Evolutionary conservation across 371 early-diverging fungal species (phyloP), one percentile per base, ranked within the genome.

Genomic region (Blakeslea trispora): DNA sequence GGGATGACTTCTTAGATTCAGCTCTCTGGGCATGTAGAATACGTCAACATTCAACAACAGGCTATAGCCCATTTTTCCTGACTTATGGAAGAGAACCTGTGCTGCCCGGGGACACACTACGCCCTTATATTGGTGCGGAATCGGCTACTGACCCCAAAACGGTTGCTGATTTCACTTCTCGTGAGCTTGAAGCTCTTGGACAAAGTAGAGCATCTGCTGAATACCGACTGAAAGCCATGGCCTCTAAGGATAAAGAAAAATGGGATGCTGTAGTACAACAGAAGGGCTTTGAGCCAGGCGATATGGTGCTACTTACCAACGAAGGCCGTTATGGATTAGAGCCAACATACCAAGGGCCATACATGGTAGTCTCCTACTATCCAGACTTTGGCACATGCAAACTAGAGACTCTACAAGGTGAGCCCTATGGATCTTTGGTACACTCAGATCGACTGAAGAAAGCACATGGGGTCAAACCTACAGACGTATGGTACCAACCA

Each of bases 1-100:
- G 54, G 64, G 58, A 58, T 55, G 64, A 63, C 17, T 63, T 58
- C 23, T 31, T 58, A 0, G 32, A 63, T n/a, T 40, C 57, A 43
- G 57, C 44, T 52, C 6, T 61, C 62, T 1, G 49, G 55, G 32
- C 18, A 32, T 57, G 3, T 35, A 42, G n/a, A 40, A 59, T 11
- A 55, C 47, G 58, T 5, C 37, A 39, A 13, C 58, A 57, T 37
- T 7, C 44, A 1, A 31, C 48, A 19, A 46, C 53, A 35, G 49
- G 57, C 18, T 37, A 9, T 31, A 35, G 14, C 17, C 63, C 63
- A 2, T 57, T 57, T 43, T 49, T 32, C 10, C 32, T 32, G 32
- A 32, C 32, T 3, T 63, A 63, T 44, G 57, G 63, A 2, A 7
- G 48, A 18, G 63, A 63, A 31, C 63, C 61, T 15, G 15, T 7